Evolutionary conservation across 257 asterid species (phyloP).

Genomic region (Haberlea rhodopensis): DNA sequence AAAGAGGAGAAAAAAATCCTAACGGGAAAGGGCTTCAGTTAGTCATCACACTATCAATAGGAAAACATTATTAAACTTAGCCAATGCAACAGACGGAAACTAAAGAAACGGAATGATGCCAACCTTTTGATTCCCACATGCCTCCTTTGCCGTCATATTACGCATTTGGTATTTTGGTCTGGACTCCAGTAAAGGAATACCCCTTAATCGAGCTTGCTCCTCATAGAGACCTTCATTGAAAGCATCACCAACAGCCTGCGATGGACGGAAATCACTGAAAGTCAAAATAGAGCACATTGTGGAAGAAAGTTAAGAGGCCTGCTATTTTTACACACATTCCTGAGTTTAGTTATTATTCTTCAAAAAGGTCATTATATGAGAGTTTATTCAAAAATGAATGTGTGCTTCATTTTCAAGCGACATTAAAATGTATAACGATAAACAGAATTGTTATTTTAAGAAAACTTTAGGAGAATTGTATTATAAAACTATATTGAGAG

Average conservation of each 20-base stretch:
- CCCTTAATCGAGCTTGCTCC: conserved; percentile 89
- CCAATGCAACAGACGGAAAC: conserved; percentile 2
- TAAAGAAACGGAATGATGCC: conserved; percentile 21
- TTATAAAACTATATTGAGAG: not conserved
- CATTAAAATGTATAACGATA: not conserved
- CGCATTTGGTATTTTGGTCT: conserved; percentile 98
- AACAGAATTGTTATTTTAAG: not conserved
- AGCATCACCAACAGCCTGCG: conserved; percentile 98
- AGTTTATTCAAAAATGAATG: not conserved
- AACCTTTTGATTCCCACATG: conserved; percentile 86
- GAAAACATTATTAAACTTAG: conserved; percentile 2
- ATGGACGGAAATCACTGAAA: conserved; percentile 17
- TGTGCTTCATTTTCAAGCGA: not conserved
- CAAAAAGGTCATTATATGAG: not conserved
- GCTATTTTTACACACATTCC: not conserved
- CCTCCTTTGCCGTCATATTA: conserved; percentile 86
- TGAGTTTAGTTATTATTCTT: not conserved
- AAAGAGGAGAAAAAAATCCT: not conserved
- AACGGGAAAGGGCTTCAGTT: not conserved
- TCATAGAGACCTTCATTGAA: conserved; percentile 96
- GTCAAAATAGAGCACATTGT: conserved; percentile 9
- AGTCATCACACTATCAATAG: conserved; percentile 9
- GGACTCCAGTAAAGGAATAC: conserved; percentile 91
- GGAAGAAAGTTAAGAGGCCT: not conserved
- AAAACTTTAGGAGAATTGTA: not conserved